Evolutionary conservation across 192 early-diverging fungal species (phyloP), one percentile per base, ranked within the genome.

Genomic region (Coemansia javaensis): DNA sequence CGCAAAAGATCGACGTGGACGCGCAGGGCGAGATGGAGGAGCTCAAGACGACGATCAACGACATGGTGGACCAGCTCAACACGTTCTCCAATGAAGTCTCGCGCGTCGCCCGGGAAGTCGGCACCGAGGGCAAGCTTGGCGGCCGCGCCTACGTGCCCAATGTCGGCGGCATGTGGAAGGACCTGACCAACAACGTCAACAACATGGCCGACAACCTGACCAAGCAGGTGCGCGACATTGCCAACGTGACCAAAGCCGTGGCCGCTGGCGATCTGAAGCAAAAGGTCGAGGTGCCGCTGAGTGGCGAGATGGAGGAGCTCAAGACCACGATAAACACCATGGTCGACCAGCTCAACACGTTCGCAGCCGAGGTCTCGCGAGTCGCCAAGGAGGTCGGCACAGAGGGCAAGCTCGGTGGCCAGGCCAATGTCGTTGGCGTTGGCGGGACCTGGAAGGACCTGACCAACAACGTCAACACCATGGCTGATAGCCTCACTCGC

Each of bases 321-420:
- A 83, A 81, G 37, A 55, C 78, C 20, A 81, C 80, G 0, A 81
- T 83, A 44, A 83, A 84, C 47, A 79, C 70, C 28, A 81, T 87
- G 82, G 83, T 82, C 20, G 78, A 78, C 39, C 81, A 78, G 45
- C 59, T 79, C 15, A 38, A 60, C 18, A 72, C 64, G 0, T 83
- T 86, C 63, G 82, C 84, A 8, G 44, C 69, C 0, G 82, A 86
- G 55, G 82, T 86, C 1, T 78, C 83, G 11, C 79, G 83, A 41
- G 83, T 85, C 9, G 78, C 81, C 30, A 48, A 65, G 13, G 81
- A 85, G 31, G 83, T 85, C 31, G 83, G 83, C 18, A 81, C 79
- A 0, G 56, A 81, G n/a, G 79, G 79, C 25, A 59, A 49, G 10
- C 56, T 81, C 3, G 79, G 79, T 20, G 79, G 79, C 21, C 74